A percentile compares a stretch with the other conserved stretches of the same genome.
These are phyloP conservation scores for Amylostereum chailletii DNA, from an alignment of 1,284 basidiomycete species.

Conservation along the genomic window DNA sequence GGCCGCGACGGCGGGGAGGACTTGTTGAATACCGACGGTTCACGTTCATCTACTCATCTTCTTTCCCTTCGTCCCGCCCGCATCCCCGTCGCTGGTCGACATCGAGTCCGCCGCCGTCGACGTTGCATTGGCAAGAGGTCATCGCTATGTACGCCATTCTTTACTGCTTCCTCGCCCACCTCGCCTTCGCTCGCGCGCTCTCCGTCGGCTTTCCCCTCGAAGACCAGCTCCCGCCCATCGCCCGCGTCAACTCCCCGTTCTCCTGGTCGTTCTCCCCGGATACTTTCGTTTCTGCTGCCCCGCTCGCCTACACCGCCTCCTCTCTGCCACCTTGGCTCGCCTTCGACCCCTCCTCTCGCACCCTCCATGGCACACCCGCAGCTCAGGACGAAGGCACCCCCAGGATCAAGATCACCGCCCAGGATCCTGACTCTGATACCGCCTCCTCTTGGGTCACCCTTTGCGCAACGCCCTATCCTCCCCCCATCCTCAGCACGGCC, in stretches of 20 bases:
- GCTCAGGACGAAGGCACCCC: constrained; percentile 47
- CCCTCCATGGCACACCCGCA: constrained; percentile 52
- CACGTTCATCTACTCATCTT: no score
- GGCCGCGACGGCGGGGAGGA: no score
- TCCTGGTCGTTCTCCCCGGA: constrained; percentile 53
- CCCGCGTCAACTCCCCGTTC: constrained; percentile 48
- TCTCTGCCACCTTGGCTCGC: constrained; percentile 55
- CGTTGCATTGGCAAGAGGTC: constrained; percentile 31
- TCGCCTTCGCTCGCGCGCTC: constrained; percentile 31
- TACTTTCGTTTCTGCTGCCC: constrained; percentile 47
- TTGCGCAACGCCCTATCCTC: constrained; percentile 48
- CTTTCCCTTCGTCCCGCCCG: no score
- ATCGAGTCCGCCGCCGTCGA: constrained; percentile 33
- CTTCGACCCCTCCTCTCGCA: constrained; percentile 44
- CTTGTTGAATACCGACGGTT: no score
- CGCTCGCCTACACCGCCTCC: constrained; percentile 37
- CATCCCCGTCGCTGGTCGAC: constrained; percentile 40
- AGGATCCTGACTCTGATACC: constrained; percentile 32
- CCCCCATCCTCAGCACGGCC: constrained; percentile 48
- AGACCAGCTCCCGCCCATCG: constrained; percentile 55
- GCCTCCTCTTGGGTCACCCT: constrained; percentile 48
- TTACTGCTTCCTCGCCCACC: constrained; percentile 36
- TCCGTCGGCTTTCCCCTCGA: constrained; percentile 41
- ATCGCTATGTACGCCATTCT: constrained; percentile 60
- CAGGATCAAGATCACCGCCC: constrained; percentile 46